These are phyloP conservation scores for Pinguiococcus pyrenoidosus DNA, from an alignment of 108 stramenopile genomes.

Conservation along the genomic window DNA sequence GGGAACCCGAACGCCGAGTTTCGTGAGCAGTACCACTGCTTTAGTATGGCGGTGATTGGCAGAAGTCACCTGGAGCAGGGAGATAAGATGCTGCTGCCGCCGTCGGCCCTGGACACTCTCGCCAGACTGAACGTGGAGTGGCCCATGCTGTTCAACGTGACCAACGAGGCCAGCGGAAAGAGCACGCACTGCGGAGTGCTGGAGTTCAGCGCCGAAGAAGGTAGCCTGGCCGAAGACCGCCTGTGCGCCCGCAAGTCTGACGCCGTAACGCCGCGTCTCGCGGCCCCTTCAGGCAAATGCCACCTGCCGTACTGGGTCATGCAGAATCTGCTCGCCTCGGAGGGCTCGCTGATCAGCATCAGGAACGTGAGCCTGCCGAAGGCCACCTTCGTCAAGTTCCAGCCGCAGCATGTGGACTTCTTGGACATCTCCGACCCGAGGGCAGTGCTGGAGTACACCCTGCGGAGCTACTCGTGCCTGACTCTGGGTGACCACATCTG, in stretches of 20 bases:
- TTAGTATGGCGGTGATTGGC: not conserved
- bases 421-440: constrained; percentile 95
- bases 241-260: too few relatives aligned
- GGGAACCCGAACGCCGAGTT: too few relatives aligned
- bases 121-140: constrained; percentile 57
- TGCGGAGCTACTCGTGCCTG: constrained; percentile 89
- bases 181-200: constrained; percentile 87
- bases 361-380: constrained; percentile 67
- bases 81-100: constrained; percentile 94
- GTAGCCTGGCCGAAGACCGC: too few relatives aligned
- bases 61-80: constrained; percentile 45
- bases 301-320: constrained; percentile 99
- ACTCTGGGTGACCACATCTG: constrained; percentile 93
- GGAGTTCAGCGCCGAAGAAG: constrained; percentile 98
- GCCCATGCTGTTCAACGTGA: constrained; percentile 43
- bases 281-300: too few relatives aligned
- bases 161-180: constrained; percentile 35
- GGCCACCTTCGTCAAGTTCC: constrained; percentile 91
- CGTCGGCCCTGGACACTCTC: constrained; percentile 86
- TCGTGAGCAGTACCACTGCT: constrained; percentile 1
- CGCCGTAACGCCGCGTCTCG: too few relatives aligned
- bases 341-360: constrained; percentile 75
- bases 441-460: constrained; percentile 85
- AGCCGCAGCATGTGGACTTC: constrained; percentile 96
- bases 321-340: constrained; percentile 84